Conservation (phyloP, 2,329 filamentous ascomycete species). For the Laburnicola sp. region DNA sequence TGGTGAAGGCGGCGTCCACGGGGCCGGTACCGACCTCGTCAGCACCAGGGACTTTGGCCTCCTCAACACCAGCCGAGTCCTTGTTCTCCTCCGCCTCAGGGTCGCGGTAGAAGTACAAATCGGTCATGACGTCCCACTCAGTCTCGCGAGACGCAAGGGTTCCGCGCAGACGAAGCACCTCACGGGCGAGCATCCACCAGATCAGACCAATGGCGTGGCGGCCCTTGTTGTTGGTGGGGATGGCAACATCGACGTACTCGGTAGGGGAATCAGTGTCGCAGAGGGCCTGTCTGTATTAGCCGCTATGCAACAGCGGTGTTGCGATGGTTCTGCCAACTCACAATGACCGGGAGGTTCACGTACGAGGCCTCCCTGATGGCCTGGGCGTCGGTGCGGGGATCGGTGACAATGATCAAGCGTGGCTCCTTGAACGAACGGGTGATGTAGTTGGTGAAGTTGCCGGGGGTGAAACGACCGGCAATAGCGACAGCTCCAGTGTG, state of each 20-base stretch:
- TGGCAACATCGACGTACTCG: constrained; percentile 99
- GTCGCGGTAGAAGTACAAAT: constrained; percentile 99
- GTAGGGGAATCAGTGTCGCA: constrained; percentile 99
- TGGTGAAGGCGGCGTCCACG: constrained; percentile 77
- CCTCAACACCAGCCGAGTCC: constrained; percentile 77
- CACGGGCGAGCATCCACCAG: constrained; percentile 99
- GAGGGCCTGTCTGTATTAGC: constrained; percentile 62
- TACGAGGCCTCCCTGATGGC: constrained; percentile 99
- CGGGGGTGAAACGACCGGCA: constrained; percentile 98
- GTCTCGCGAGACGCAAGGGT: constrained; percentile 95
- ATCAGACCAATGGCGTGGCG: constrained; percentile 97
- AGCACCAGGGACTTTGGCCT: constrained; percentile 78
- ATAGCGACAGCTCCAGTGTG: constrained; percentile 98
- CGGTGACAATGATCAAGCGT: constrained; percentile 98
- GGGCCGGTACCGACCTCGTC: constrained; percentile 82
- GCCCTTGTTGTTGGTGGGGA: constrained; percentile 99
- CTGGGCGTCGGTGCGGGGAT: constrained; percentile 99
- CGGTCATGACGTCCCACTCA: constrained; percentile 99
- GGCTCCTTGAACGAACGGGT: constrained; percentile 99
- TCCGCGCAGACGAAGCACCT: constrained; percentile 97
- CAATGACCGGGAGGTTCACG: constrained; percentile 99
- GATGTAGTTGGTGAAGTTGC: constrained; percentile 99
- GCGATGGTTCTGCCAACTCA: too few relatives aligned
- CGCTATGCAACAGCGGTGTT: too few relatives aligned
- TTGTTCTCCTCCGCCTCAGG: constrained; percentile 99